A percentile compares a stretch with the other conserved stretches of the same genome.
Conservation (phyloP, 331 rosid species). For the Rhamnella rubrinervis region DNA sequence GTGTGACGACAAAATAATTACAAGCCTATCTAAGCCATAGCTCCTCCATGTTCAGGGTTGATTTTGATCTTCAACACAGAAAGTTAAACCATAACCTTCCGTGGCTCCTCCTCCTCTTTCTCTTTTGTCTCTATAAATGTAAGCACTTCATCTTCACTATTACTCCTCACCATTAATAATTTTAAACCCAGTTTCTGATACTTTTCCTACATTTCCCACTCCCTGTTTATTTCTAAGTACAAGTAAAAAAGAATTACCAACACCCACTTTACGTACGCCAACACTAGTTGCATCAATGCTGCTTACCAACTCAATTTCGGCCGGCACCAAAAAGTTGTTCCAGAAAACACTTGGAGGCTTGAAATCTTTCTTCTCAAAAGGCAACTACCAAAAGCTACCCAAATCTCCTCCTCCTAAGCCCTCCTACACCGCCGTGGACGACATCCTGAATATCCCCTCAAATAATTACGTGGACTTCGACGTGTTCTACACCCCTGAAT, state of each 20-base stretch:
- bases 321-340: constrained; percentile 70
- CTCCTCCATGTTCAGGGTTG: too few species aligned
- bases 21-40: background rate
- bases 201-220: background rate
- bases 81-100: constrained; percentile 34
- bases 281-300: constrained; percentile 44
- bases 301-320: constrained; percentile 59
- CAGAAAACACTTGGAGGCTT: constrained; percentile 59
- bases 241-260: constrained; percentile 1
- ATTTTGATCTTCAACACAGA: background rate
- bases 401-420: constrained; percentile 40
- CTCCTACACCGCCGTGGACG: constrained; percentile 20
- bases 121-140: constrained; percentile 26
- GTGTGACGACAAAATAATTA: constrained; percentile 33
- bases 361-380: constrained; percentile 59
- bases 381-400: constrained; percentile 62
- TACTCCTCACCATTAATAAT: constrained; percentile 26
- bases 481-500: constrained; percentile 31
- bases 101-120: constrained; percentile 38
- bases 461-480: constrained; percentile 34
- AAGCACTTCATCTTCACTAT: constrained; percentile 30
- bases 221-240: background rate
- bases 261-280: constrained; percentile 15
- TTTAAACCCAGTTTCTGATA: constrained; percentile 24
- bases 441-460: constrained; percentile 19